Percentiles rank a stretch among this genome's conserved stretches.
phyloP scores from a whole-genome alignment of 2,329 filamentous ascomycete genomes.

The Lachnellula suecica region DNA sequence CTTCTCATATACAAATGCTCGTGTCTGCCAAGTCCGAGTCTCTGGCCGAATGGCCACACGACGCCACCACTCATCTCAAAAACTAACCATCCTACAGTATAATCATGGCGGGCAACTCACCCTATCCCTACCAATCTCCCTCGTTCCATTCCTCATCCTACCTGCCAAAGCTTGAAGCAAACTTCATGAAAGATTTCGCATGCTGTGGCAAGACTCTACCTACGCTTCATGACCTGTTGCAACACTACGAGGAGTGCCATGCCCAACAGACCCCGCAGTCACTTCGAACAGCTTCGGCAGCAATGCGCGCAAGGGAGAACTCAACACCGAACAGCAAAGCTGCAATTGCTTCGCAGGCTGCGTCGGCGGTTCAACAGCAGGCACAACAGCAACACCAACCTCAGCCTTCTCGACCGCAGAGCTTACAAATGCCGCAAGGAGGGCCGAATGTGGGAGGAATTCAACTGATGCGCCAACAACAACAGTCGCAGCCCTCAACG shows the following conservation, averaged over 20 bases:
- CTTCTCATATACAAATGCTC: conserved; percentile 14
- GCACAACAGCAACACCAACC: conserved; percentile 37
- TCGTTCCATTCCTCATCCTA: conserved; percentile 97
- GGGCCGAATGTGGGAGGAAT: conserved; percentile 31
- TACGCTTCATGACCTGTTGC: conserved; percentile 89
- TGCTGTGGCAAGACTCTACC: conserved; percentile 90
- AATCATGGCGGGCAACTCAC: conserved; percentile 95
- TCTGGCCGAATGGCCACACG: conserved; percentile 7
- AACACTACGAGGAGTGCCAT: conserved; percentile 96
- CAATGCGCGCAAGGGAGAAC: conserved; percentile 42
- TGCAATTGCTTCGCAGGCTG: conserved; percentile 31
- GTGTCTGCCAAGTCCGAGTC: conserved; percentile 1
- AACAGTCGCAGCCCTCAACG: conserved; percentile 32
- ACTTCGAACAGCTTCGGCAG: conserved; percentile 36
- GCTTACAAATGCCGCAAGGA: conserved; percentile 29
- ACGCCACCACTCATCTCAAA: conserved; percentile 21
- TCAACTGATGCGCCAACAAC: conserved; percentile 34
- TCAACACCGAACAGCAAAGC: conserved; percentile 48
- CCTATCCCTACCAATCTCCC: conserved; percentile 84
- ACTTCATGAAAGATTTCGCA: conserved; percentile 96
- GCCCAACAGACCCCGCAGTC: conserved; percentile 64
- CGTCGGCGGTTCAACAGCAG: conserved; percentile 46
- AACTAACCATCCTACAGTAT: conserved; percentile 58
- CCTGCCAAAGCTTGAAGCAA: conserved; percentile 91
- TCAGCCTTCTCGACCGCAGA: conserved; percentile 23